A percentile compares a stretch with the other conserved stretches of the same genome.
phyloP scores from a whole-genome alignment of 2,329 filamentous ascomycete genomes.

The Chrysoporthe austroafricana region DNA sequence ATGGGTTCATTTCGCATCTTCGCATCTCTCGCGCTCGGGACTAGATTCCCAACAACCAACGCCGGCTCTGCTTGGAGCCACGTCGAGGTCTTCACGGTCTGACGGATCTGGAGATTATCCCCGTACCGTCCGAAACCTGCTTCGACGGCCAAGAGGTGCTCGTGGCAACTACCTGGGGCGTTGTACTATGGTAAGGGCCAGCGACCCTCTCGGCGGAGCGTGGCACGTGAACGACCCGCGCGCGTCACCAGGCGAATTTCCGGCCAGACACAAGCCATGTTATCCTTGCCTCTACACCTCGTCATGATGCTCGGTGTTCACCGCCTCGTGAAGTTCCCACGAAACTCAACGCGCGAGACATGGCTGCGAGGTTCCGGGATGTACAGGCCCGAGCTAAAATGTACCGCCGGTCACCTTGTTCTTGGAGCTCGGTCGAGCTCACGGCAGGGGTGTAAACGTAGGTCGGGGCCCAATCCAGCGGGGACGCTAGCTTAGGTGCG shows the following conservation, averaged over 20 bases:
- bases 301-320: conserved; percentile 34
- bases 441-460: conserved; percentile 22
- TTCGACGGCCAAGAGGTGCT: neutral
- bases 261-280: conserved; percentile 31
- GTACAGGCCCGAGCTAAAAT: conserved; percentile 13
- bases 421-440: neutral
- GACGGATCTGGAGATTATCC: conserved; percentile 7
- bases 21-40: conserved; percentile 16
- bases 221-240: conserved; percentile 12
- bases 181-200: conserved; percentile 4
- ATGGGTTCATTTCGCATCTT: conserved; percentile 25
- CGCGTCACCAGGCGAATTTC: conserved; percentile 11
- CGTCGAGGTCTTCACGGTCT: conserved; percentile 2
- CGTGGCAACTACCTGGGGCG: conserved; percentile 7
- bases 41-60: conserved; percentile 16
- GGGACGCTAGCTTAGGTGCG: conserved; percentile 16
- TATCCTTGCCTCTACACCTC: conserved; percentile 37
- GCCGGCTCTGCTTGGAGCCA: conserved; percentile 15
- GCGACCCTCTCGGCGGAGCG: conserved; percentile 18
- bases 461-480: conserved; percentile 18
- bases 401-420: conserved; percentile 18
- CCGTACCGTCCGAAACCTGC: conserved; percentile 9
- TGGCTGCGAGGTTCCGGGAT: conserved; percentile 22
- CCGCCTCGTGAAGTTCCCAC: conserved; percentile 36
- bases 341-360: conserved; percentile 22